Evolutionary conservation across 2,329 filamentous ascomycete genomes (phyloP), one percentile per base, ranked within the genome.

Genomic region (Trichophyton schoenleinii): DNA sequence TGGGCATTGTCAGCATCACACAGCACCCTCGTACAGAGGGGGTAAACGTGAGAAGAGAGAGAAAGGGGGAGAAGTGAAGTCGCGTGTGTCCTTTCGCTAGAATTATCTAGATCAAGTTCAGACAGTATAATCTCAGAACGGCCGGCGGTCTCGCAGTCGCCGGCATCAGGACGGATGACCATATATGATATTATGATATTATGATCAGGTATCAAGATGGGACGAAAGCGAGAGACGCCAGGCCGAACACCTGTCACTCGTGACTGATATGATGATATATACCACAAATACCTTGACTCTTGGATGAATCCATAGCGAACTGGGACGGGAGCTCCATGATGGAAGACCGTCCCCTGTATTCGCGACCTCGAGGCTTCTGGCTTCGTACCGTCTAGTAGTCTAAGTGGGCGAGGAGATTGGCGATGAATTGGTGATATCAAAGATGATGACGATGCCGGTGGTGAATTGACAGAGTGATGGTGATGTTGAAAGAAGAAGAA

Each of bases 31-130:
- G 7, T 36, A 20, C 28, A 34, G 52, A 34, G 52, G 52, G 70
- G 70, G 70, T 70, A 73, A 72, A 73, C 66, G 69, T 67, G 71
- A 70, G 74, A 69, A 72, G 77, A 42, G 22, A 20, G 36, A 25
- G 34, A 20, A 58, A n/a, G 6, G 11, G 38, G 55, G 22, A 58
- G 55, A 58, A 58, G 55, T 58, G 55, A 58, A 80, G 83, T 83
- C 83, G 86, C 87, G 87, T 87, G 89, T 86, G 83, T 89, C 84
- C 87, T 89, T 89, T 86, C 87, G 87, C 87, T 88, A 85, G 85
- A 81, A 88, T 88, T 88, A 86, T 85, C 84, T 85, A 87, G 85
- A 87, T 88, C 86, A 89, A 89, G 86, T 89, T 88, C 81, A 78
- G 77, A 81, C 85, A 85, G 85, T 88, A 86, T 87, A 77, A 82